phyloP scores from a whole-genome alignment of 805 yeast genomes.

The Lachancea waltii region DNA sequence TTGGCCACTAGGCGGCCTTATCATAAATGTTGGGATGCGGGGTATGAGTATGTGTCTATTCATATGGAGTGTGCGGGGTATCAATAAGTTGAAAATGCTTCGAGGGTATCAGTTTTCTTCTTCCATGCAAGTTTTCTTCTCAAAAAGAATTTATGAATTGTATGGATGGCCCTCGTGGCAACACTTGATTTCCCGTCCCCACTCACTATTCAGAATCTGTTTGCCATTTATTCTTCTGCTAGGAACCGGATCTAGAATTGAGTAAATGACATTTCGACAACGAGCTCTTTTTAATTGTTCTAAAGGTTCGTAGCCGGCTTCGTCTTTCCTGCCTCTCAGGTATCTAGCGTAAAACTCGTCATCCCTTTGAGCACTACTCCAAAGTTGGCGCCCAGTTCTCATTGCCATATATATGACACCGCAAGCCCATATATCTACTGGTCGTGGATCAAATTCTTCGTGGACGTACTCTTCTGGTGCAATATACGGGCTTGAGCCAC shows the following conservation, averaged over 20 bases:
- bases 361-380: conserved; percentile 75
- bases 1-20: too few species aligned
- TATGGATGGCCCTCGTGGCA: conserved; percentile 55
- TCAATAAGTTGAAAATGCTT: too few species aligned
- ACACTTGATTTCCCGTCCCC: conserved; percentile 85
- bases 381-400: conserved; percentile 89
- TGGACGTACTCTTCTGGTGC: conserved; percentile 78
- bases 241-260: conserved; percentile 89
- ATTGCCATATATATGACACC: conserved; percentile 90
- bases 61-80: too few species aligned
- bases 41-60: too few species aligned
- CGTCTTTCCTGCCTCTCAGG: conserved; percentile 69
- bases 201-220: conserved; percentile 85
- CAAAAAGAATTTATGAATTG: too few species aligned
- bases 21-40: too few species aligned
- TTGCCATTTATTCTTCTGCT: conserved; percentile 78
- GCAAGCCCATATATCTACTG: conserved; percentile 87
- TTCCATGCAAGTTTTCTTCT: too few species aligned
- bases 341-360: conserved; percentile 79
- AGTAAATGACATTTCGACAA: conserved; percentile 88
- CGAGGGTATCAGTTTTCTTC: too few species aligned
- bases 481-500: conserved; percentile 85
- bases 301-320: conserved; percentile 86
- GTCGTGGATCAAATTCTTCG: conserved; percentile 69
- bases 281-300: conserved; percentile 78